Evolutionary conservation across 768 basidiomycete genomes (phyloP).

Genomic region (Trametes punicea): DNA sequence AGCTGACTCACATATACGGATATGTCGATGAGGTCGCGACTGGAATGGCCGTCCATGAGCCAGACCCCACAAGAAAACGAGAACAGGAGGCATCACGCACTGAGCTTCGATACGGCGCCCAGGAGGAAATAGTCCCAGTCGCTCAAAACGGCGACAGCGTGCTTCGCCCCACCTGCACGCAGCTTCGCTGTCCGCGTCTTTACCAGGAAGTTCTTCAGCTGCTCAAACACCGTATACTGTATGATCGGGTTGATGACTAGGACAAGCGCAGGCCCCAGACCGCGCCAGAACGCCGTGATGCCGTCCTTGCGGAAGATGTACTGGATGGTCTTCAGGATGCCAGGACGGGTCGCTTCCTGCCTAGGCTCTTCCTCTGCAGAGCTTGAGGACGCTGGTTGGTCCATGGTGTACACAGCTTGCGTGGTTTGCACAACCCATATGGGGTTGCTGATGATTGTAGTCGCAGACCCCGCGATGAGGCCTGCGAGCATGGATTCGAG

Average conservation of each 20-base stretch:
- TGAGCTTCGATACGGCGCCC: conserved; percentile 91
- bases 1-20: conserved; percentile 60
- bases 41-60: conserved; percentile 22
- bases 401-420: conserved; percentile 67
- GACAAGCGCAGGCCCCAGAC: conserved; percentile 89
- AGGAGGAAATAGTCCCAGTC: conserved; percentile 93
- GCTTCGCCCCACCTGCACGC: conserved; percentile 43
- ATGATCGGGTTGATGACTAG: conserved; percentile 94
- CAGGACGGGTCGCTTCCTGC: conserved; percentile 27
- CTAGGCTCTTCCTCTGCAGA: conserved; percentile 23
- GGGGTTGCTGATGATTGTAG: conserved; percentile 87
- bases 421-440: conserved; percentile 97
- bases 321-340: conserved; percentile 55
- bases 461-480: conserved; percentile 85
- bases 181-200: conserved; percentile 55
- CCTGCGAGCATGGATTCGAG: conserved; percentile 89
- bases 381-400: conserved; percentile 19
- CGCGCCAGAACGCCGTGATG: conserved; percentile 82
- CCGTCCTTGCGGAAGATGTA: conserved; percentile 75
- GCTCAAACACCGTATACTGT: conserved; percentile 93
- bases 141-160: conserved; percentile 50
- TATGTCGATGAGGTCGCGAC: conserved; percentile 57
- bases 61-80: background rate
- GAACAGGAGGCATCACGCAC: conserved; percentile 35
- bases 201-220: conserved; percentile 83